Evolutionary conservation across 768 basidiomycete species (phyloP), one percentile per base, ranked within the genome.

Genomic region (Russula lepida): DNA sequence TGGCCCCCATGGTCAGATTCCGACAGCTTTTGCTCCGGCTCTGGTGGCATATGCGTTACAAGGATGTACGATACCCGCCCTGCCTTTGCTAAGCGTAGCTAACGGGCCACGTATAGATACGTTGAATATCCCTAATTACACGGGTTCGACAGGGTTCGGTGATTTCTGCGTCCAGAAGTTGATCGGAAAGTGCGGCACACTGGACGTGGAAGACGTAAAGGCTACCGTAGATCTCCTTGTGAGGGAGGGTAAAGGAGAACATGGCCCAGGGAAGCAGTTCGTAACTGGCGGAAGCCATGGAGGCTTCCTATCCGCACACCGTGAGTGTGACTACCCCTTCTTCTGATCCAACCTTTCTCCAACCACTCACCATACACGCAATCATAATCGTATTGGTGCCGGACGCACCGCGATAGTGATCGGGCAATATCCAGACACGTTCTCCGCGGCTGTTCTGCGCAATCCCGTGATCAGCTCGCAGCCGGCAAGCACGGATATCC

Each of bases 401-500:
- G 35, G 37, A 3, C 13, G 3, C 39, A 19, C 7, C 5, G 5
- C 21, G 43, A n/a, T 43, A 71, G 70, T 75, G 15, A 66, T 70
- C 15, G 68, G 69, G 2, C 64, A 64, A 19, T 71, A 67, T 30
- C 72, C 73, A 6, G 67, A 69, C 19, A 68, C 63, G 23, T 74
- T 71, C 63, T 66, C 66, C 25, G 72, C 73, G 0, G 66, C 67
- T 3, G 69, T 71, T 21, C 61, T 74, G 59, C 67, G 73, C 21
- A 75, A 75, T 49, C 73, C 74, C 0, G 74, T 75, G 21, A 70
- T 68, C 53, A 59, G 69, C 27, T 59, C 71, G 15, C 72, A 69
- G 44, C 65, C 65, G 1, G 32, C 59, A 4, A 64, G 63, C 33
- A 71, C 69, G 6, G 74, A 75, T 59, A 75, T 75, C 47, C 74